phyloP scores from a whole-genome alignment of 169 alveolate species.

The Cryptosporidium sp. region DNA sequence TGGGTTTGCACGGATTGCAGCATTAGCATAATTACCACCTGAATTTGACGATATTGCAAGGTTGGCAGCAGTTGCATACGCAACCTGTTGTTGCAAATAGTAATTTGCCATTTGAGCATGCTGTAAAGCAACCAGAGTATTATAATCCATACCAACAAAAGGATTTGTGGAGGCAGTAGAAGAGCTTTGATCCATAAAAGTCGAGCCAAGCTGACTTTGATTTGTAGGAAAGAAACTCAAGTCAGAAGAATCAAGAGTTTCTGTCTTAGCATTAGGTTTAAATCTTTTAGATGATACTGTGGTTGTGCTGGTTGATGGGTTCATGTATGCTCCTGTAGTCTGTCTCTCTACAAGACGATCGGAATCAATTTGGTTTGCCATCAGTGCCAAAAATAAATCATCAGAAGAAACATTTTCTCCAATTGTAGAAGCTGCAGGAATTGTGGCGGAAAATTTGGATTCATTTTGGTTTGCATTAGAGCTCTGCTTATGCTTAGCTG shows the following conservation, averaged over 20 bases:
- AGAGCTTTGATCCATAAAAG: conserved; percentile 44
- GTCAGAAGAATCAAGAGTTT: conserved; percentile 71
- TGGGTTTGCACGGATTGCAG: conserved; percentile 29
- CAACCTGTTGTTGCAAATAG: conserved; percentile 64
- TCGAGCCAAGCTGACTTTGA: conserved; percentile 11
- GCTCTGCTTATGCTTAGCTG: conserved; percentile 51
- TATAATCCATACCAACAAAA: conserved; percentile 58
- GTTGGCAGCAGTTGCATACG: conserved; percentile 70
- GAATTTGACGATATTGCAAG: conserved; percentile 50
- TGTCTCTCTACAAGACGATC: conserved; percentile 66
- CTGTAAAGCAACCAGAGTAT: conserved; percentile 62
- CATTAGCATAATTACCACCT: not conserved
- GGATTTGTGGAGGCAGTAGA: conserved; percentile 8
- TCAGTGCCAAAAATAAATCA: conserved; percentile 30
- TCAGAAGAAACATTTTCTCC: conserved; percentile 59
- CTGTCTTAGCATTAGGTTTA: conserved; percentile 59
- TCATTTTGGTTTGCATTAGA: conserved; percentile 11
- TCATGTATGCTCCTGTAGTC: conserved; percentile 30
- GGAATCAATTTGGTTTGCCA: conserved; percentile 62
- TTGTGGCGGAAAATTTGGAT: conserved; percentile 5
- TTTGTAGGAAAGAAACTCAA: not conserved
- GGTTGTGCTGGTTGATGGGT: conserved; percentile 60
- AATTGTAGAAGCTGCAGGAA: conserved; percentile 10
- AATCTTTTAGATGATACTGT: conserved; percentile 60
- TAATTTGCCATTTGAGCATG: conserved; percentile 74